Evolutionary conservation across 2,329 filamentous ascomycete species (phyloP).

Genomic region (Colletotrichum sp.): DNA sequence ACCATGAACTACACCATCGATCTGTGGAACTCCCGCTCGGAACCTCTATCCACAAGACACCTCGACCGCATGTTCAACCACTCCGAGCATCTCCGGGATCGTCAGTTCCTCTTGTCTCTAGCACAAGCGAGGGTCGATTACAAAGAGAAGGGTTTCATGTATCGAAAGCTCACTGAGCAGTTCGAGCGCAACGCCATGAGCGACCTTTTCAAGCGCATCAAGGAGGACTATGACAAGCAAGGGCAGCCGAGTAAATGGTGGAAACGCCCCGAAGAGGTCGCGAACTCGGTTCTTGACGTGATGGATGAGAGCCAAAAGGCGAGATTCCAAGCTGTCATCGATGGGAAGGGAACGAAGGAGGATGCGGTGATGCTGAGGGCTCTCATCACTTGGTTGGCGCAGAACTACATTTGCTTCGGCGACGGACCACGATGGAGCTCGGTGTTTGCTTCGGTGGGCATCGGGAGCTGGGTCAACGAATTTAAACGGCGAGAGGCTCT

Average conservation of each 20-base stretch:
- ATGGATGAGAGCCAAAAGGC: background rate
- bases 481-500: background rate
- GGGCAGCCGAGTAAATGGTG: slow-evolving; percentile 3
- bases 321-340: background rate
- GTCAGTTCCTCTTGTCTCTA: background rate
- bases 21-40: slow-evolving; percentile 11
- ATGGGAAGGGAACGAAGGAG: background rate
- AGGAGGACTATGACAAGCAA: background rate
- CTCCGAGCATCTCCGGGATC: background rate
- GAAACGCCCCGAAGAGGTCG: slow-evolving; percentile 12
- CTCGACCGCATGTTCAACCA: slow-evolving; percentile 6
- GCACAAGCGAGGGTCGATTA: slow-evolving; percentile 10
- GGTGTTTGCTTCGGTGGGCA: background rate
- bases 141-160: slow-evolving; percentile 17
- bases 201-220: background rate
- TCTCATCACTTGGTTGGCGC: background rate
- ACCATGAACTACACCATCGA: slow-evolving; percentile 14
- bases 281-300: background rate
- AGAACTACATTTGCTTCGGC: slow-evolving; percentile 15
- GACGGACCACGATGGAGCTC: slow-evolving; percentile 16
- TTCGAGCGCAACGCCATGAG: background rate
- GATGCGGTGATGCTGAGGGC: background rate
- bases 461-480: slow-evolving; percentile 8
- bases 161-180: slow-evolving; percentile 11
- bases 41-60: background rate